Conservation (phyloP, 345 rosid species). For the Sapria himalayana region DNA sequence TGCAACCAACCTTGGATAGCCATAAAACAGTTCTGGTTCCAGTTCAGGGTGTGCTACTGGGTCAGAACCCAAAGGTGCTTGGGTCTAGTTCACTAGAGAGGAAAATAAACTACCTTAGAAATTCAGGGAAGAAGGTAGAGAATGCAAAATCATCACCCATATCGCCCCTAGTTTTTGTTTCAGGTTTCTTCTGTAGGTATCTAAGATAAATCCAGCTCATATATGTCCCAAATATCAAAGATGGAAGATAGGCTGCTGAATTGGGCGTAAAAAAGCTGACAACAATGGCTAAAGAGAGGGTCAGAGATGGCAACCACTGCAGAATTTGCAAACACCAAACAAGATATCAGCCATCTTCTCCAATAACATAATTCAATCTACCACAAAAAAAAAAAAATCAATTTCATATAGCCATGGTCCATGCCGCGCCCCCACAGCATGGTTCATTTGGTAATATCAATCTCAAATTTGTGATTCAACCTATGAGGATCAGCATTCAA, state of each 20-base stretch:
- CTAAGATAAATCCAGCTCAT: conserved; percentile 88
- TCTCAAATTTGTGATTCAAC: too few species aligned
- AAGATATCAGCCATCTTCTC: conserved; percentile 6
- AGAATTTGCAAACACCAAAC: too few species aligned
- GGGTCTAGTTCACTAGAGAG: too few species aligned
- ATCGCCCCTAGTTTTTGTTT: conserved; percentile 79
- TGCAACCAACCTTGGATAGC: too few species aligned
- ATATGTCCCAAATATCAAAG: conserved; percentile 76
- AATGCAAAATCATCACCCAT: conserved; percentile 88
- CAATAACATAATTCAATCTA: conserved; percentile 1
- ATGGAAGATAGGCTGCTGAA: conserved; percentile 67
- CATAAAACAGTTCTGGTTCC: too few species aligned
- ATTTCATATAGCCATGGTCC: too few species aligned
- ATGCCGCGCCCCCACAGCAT: too few species aligned
- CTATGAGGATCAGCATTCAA: too few species aligned
- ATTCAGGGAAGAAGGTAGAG: conserved; percentile 83
- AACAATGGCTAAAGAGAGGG: conserved; percentile 42
- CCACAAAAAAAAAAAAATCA: conserved; percentile 3
- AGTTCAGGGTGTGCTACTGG: too few species aligned
- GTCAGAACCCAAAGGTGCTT: too few species aligned
- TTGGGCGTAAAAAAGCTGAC: conserved; percentile 57
- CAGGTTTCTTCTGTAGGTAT: conserved; percentile 66
- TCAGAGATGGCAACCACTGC: conserved; percentile 91
- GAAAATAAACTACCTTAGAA: conserved; percentile 46
- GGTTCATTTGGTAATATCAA: too few species aligned